A percentile compares a stretch with the other conserved stretches of the same genome.
These are phyloP conservation scores for Multifurca ochricompacta DNA, from an alignment of 768 basidiomycete genomes.

Conservation along the genomic window DNA sequence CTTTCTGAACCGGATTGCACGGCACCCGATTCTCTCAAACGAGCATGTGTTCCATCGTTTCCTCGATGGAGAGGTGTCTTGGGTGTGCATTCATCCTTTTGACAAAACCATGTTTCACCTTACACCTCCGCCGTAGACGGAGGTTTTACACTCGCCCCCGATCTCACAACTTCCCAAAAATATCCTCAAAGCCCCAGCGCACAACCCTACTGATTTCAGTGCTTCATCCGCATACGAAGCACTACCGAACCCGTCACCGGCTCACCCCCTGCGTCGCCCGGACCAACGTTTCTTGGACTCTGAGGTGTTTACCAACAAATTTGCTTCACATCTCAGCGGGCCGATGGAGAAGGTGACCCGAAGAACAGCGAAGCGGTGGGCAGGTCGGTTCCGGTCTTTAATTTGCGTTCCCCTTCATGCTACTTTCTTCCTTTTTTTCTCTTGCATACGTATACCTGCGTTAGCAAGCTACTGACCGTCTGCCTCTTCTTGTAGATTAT, in stretches of 20 bases:
- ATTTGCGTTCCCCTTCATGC: not conserved
- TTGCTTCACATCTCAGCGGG: slow-evolving; percentile 83
- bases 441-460: not conserved
- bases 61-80: slow-evolving; percentile 91
- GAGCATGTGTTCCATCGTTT: slow-evolving; percentile 97
- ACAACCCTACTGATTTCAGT: slow-evolving; percentile 81
- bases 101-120: not conserved
- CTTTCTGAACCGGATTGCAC: slow-evolving; percentile 82
- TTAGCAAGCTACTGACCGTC: not conserved
- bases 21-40: slow-evolving; percentile 91
- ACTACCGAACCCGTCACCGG: slow-evolving; percentile 82
- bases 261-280: slow-evolving; percentile 82
- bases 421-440: not conserved
- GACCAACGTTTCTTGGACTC: slow-evolving; percentile 96
- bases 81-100: slow-evolving; percentile 46
- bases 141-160: slow-evolving; percentile 90
- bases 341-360: slow-evolving; percentile 97
- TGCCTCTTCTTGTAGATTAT: slow-evolving; percentile 41
- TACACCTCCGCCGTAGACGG: slow-evolving; percentile 44
- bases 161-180: slow-evolving; percentile 91
- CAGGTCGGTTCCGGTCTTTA: slow-evolving; percentile 44
- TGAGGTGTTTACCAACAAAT: slow-evolving; percentile 93
- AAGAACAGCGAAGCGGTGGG: slow-evolving; percentile 88
- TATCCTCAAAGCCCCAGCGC: slow-evolving; percentile 88
- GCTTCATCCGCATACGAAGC: slow-evolving; percentile 69